phyloP scores from a whole-genome alignment of 768 basidiomycete genomes.

The Porpolomopsis calyptriformis region DNA sequence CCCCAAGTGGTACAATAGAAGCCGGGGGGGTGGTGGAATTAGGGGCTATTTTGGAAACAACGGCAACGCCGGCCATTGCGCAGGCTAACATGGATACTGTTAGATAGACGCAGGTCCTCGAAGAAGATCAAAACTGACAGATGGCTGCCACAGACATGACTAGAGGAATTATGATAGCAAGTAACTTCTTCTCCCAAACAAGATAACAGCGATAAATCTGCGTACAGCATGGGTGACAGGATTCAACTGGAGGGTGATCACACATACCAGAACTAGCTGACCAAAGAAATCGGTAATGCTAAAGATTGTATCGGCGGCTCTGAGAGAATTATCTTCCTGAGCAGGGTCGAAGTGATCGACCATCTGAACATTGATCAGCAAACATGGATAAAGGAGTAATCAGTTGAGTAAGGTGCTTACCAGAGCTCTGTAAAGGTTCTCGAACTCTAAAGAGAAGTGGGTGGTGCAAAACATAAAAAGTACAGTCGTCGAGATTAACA shows the following conservation, averaged over 20 bases:
- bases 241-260: background rate
- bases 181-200: slow-evolving; percentile 27
- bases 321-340: too few relatives aligned
- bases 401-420: too few relatives aligned
- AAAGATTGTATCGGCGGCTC: slow-evolving; percentile 1
- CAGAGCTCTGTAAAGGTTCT: too few relatives aligned
- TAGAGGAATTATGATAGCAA: slow-evolving; percentile 24
- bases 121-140: slow-evolving; percentile 16
- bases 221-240: background rate
- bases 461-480: too few relatives aligned
- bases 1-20: slow-evolving; percentile 24
- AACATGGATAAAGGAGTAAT: too few relatives aligned
- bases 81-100: slow-evolving; percentile 16
- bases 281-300: background rate
- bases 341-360: too few relatives aligned
- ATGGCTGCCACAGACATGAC: slow-evolving; percentile 24
- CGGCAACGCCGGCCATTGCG: slow-evolving; percentile 18
- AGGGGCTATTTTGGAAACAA: slow-evolving; percentile 21
- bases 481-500: too few relatives aligned
- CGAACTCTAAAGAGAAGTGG: too few relatives aligned
- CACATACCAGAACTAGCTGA: background rate
- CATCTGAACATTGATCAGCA: too few relatives aligned
- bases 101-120: background rate
- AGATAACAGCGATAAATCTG: slow-evolving; percentile 32
- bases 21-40: slow-evolving; percentile 25